Percentiles rank a stretch among this genome's conserved stretches.
These are phyloP conservation scores for Zalaria sp. DNA, from an alignment of 2,329 filamentous ascomycete genomes.

Conservation along the genomic window DNA sequence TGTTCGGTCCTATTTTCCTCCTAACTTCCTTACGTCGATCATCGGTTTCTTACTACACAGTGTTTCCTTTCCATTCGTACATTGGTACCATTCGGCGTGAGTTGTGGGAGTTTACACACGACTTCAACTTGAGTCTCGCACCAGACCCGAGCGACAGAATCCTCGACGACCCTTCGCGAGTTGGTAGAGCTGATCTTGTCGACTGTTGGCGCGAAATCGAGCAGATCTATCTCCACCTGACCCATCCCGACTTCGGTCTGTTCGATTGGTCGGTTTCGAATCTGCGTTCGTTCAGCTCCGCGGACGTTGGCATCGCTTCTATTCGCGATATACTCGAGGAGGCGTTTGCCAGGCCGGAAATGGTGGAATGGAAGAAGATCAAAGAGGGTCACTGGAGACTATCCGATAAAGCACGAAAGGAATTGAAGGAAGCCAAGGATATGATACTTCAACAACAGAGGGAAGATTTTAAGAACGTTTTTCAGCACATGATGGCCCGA, in stretches of 20 bases:
- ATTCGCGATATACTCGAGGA: not conserved
- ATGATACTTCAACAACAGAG: too few relatives aligned
- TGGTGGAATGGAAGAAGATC: not conserved
- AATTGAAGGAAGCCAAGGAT: too few relatives aligned
- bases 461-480: too few relatives aligned
- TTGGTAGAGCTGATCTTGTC: conserved; percentile 26
- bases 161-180: conserved; percentile 20
- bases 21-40: not conserved
- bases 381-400: not conserved
- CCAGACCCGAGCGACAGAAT: conserved; percentile 24
- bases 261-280: not conserved
- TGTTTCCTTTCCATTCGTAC: conserved; percentile 54
- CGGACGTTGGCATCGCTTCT: not conserved
- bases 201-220: conserved; percentile 24
- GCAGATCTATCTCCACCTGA: conserved; percentile 3
- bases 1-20: conserved; percentile 38
- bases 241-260: not conserved
- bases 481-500: too few relatives aligned
- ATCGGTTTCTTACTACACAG: conserved; percentile 39
- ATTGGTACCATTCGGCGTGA: conserved; percentile 19
- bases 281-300: not conserved
- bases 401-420: too few relatives aligned
- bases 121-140: conserved; percentile 22
- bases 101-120: too few relatives aligned
- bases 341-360: not conserved